These are phyloP conservation scores for Pseudogymnoascus sp. DNA, from an alignment of 2,329 filamentous ascomycete genomes.

Conservation along the genomic window DNA sequence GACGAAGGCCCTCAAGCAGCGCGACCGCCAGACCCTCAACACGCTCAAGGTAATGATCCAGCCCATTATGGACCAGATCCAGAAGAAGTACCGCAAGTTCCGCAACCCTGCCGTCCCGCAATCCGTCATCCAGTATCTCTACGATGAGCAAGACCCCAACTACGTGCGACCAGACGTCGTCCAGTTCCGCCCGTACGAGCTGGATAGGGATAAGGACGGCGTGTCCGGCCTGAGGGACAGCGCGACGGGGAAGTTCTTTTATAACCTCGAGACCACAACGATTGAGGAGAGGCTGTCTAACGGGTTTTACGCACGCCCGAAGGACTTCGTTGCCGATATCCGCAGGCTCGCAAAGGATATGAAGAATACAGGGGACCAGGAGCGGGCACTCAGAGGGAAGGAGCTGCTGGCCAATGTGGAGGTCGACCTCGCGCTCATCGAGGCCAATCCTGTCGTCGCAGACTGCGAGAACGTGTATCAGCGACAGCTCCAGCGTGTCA, in stretches of 20 bases:
- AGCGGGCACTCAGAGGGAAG: slow-evolving; percentile 77
- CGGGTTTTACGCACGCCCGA: slow-evolving; percentile 86
- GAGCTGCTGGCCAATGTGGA: slow-evolving; percentile 91
- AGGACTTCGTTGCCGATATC: slow-evolving; percentile 85
- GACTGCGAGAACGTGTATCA: slow-evolving; percentile 79
- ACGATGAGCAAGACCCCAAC: slow-evolving; percentile 73
- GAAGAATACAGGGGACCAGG: slow-evolving; percentile 71
- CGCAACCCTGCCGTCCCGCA: slow-evolving; percentile 72
- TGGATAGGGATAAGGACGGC: slow-evolving; percentile 71
- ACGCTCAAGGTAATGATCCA: slow-evolving; percentile 82
- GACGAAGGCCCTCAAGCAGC: slow-evolving; percentile 69
- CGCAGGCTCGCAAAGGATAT: slow-evolving; percentile 79
- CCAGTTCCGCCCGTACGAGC: slow-evolving; percentile 68
- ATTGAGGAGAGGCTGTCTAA: slow-evolving; percentile 97
- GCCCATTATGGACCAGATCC: slow-evolving; percentile 95
- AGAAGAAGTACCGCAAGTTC: slow-evolving; percentile 83
- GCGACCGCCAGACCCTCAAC: slow-evolving; percentile 78
- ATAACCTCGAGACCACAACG: slow-evolving; percentile 86
- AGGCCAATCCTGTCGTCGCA: slow-evolving; percentile 57
- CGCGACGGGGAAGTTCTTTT: slow-evolving; percentile 76
- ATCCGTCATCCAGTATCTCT: slow-evolving; percentile 68
- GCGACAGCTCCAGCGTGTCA: slow-evolving; percentile 60
- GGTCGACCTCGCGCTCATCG: slow-evolving; percentile 78
- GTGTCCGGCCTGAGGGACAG: slow-evolving; percentile 69
- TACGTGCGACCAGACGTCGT: slow-evolving; percentile 53